Conservation (phyloP, 2,329 filamentous ascomycete species). For the Microcyclospora pomicola region DNA sequence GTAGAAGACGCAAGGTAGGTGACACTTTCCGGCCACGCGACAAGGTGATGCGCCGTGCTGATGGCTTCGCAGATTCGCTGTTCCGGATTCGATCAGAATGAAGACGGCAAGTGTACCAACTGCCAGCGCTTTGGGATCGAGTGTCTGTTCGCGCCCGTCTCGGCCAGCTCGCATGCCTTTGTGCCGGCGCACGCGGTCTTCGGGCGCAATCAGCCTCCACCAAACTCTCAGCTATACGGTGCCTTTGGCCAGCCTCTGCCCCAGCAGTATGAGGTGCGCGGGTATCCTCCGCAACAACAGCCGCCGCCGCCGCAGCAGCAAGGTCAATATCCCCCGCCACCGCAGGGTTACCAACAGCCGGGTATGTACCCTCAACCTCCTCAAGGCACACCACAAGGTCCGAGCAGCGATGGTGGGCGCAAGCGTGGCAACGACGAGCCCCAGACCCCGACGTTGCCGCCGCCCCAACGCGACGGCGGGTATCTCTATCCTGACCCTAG, state of each 20-base stretch:
- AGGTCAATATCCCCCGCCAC: conserved; percentile 25
- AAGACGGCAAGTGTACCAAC: conserved; percentile 59
- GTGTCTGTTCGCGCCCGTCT: conserved; percentile 65
- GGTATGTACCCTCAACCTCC: conserved; percentile 28
- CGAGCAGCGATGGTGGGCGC: conserved; percentile 18
- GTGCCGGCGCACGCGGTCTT: conserved; percentile 57
- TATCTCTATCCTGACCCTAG: conserved; percentile 32
- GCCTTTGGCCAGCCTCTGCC: conserved; percentile 38
- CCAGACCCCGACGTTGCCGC: conserved; percentile 37
- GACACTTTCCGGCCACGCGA: background rate
- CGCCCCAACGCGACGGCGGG: conserved; percentile 31
- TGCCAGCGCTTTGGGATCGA: conserved; percentile 62
- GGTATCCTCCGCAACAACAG: conserved; percentile 20
- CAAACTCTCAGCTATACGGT: conserved; percentile 33
- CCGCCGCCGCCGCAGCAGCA: conserved; percentile 18
- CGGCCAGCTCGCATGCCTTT: conserved; percentile 59
- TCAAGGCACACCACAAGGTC: conserved; percentile 20
- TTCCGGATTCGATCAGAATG: conserved; percentile 59
- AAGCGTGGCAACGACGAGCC: conserved; percentile 33
- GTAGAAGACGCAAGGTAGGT: conserved; percentile 43
- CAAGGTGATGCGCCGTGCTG: background rate
- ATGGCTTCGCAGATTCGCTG: conserved; percentile 48
- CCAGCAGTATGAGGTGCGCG: conserved; percentile 16
- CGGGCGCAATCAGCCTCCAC: conserved; percentile 31
- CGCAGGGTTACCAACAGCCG: conserved; percentile 31